Evolutionary conservation across 2,329 filamentous ascomycete genomes (phyloP).

Genomic region (Scopulariopsis brevicaulis): DNA sequence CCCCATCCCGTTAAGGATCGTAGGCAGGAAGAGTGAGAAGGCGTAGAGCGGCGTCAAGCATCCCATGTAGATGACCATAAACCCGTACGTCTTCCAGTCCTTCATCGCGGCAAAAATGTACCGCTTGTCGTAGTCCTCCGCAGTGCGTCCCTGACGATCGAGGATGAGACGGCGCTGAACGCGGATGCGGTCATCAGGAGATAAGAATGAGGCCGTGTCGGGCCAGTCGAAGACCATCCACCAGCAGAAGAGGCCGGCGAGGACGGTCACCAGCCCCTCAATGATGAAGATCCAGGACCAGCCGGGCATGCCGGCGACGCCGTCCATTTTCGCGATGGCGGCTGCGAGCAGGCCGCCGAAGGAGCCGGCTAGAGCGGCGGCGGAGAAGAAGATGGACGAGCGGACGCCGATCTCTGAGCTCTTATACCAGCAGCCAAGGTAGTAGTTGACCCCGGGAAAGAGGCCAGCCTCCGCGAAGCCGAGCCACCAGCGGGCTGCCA

Average conservation of each 20-base stretch:
- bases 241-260: constrained; percentile 57
- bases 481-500: constrained; percentile 59
- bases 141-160: constrained; percentile 66
- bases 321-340: constrained; percentile 59
- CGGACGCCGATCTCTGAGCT: constrained; percentile 70
- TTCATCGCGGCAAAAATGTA: constrained; percentile 63
- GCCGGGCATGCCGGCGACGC: constrained; percentile 41
- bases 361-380: constrained; percentile 67
- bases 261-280: constrained; percentile 58
- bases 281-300: constrained; percentile 60
- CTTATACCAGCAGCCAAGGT: constrained; percentile 76
- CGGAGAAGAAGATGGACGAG: constrained; percentile 74
- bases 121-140: constrained; percentile 62
- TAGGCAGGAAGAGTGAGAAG: constrained; percentile 69
- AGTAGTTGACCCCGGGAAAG: constrained; percentile 69
- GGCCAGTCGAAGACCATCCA: constrained; percentile 81
- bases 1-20: constrained; percentile 52
- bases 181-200: constrained; percentile 55
- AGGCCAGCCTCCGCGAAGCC: constrained; percentile 66
- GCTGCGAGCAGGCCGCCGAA: constrained; percentile 67
- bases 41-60: constrained; percentile 61
- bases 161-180: constrained; percentile 58
- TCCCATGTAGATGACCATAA: constrained; percentile 70
- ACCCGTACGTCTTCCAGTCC: constrained; percentile 77
- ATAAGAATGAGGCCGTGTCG: constrained; percentile 62